phyloP scores from a whole-genome alignment of 495 filamentous ascomycete species.

The Aspergillus conjunctus region DNA sequence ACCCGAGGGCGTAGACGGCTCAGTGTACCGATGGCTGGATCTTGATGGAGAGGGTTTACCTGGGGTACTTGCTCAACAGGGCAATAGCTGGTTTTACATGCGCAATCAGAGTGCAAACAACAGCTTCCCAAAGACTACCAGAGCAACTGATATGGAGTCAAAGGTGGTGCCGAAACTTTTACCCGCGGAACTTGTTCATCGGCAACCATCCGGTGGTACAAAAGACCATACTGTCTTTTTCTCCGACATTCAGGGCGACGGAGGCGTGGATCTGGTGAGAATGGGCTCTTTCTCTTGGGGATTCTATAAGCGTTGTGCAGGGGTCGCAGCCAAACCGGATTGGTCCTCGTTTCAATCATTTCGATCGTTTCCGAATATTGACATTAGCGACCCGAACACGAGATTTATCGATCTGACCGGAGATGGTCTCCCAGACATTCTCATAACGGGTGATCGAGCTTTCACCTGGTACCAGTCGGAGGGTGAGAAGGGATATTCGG shows the following conservation, averaged over 20 bases:
- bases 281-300: not conserved
- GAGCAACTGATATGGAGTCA: not conserved
- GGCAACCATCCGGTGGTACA: not conserved
- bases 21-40: slow-evolving; percentile 9
- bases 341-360: not conserved
- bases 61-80: not conserved
- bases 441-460: not conserved
- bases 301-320: not conserved
- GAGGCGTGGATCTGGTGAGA: not conserved
- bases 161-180: not conserved
- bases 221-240: not conserved
- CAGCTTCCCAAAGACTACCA: not conserved
- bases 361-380: not conserved
- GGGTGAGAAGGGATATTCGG: not conserved
- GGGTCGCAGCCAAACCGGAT: not conserved
- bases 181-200: not conserved
- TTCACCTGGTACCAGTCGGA: slow-evolving; percentile 5
- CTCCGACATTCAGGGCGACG: not conserved
- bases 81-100: slow-evolving; percentile 7
- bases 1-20: not conserved
- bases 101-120: not conserved
- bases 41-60: slow-evolving; percentile 12
- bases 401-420: slow-evolving; percentile 7
- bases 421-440: not conserved
- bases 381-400: not conserved